Percentiles rank a stretch among this genome's conserved stretches.
phyloP scores from a whole-genome alignment of 1,284 basidiomycete species.

The Austroboletus rostrupii region DNA sequence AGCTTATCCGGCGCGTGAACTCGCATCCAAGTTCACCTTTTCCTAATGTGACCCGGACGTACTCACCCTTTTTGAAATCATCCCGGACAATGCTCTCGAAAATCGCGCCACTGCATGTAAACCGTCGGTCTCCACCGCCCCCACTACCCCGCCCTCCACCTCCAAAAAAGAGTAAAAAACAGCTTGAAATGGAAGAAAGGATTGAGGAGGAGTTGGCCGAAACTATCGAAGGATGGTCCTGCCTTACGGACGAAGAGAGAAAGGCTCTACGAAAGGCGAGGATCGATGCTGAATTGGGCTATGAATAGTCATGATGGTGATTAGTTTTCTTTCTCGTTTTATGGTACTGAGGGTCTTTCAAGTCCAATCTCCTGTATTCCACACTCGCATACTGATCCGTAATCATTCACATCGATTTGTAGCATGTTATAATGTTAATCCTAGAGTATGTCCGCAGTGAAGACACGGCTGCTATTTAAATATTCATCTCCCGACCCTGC shows the following conservation, averaged over 20 bases:
- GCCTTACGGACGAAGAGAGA: conserved; percentile 61
- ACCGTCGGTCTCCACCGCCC: conserved; percentile 64
- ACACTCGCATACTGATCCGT: not conserved
- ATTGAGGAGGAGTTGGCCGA: conserved; percentile 78
- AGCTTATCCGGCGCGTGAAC: conserved; percentile 67
- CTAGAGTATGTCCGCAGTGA: too few relatives aligned
- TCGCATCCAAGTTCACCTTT: conserved; percentile 64
- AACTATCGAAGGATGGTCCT: conserved; percentile 67
- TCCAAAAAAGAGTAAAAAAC: conserved; percentile 72
- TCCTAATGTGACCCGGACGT: conserved; percentile 37
- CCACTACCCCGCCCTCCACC: conserved; percentile 61
- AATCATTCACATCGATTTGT: conserved; percentile 1
- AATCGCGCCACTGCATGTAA: conserved; percentile 72
- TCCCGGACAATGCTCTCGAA: conserved; percentile 56
- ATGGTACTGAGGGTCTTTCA: not conserved
- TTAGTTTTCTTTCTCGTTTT: not conserved
- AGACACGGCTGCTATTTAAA: too few relatives aligned
- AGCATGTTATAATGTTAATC: conserved; percentile 2
- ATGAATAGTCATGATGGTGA: conserved; percentile 33
- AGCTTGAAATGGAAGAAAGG: conserved; percentile 66
- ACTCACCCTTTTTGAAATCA: conserved; percentile 63
- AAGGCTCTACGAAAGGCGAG: conserved; percentile 56
- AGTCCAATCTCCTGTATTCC: not conserved
- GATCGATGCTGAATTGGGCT: conserved; percentile 59
- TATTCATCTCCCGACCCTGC: too few relatives aligned